Percentiles rank a stretch among this genome's conserved stretches.
These are phyloP conservation scores for Hemisphaericaspora xylanilytica DNA, from an alignment of 1,139 yeast species.

Conservation along the genomic window DNA sequence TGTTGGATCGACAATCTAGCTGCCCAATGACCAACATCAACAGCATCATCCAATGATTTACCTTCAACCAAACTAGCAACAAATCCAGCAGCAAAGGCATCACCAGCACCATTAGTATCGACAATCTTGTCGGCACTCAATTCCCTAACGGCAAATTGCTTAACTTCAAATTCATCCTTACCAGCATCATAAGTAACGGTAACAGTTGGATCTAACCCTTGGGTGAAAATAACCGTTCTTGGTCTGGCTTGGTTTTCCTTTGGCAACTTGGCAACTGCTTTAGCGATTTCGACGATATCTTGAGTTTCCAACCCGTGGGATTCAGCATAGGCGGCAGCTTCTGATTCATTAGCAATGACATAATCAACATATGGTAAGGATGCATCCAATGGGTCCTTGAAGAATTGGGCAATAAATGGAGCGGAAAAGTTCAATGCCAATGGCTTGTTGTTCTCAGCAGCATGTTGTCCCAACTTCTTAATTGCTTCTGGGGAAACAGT, in stretches of 20 bases:
- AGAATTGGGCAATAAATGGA: slow-evolving; percentile 93
- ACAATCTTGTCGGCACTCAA: slow-evolving; percentile 65
- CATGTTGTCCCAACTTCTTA: slow-evolving; percentile 83
- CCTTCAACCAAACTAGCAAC: slow-evolving; percentile 84
- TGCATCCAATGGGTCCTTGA: slow-evolving; percentile 84
- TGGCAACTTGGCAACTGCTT: slow-evolving; percentile 74
- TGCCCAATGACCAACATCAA: slow-evolving; percentile 95
- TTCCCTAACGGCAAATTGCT: slow-evolving; percentile 66
- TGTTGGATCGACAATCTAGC: slow-evolving; percentile 90
- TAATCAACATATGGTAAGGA: slow-evolving; percentile 85
- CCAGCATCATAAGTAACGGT: slow-evolving; percentile 56
- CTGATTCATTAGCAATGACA: slow-evolving; percentile 94
- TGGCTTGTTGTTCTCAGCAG: slow-evolving; percentile 80
- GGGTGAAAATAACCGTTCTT: slow-evolving; percentile 89
- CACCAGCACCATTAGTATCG: slow-evolving; percentile 99
- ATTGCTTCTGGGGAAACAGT: slow-evolving; percentile 97
- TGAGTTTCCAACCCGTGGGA: slow-evolving; percentile 59
- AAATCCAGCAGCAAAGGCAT: slow-evolving; percentile 98
- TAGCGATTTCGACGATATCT: slow-evolving; percentile 77
- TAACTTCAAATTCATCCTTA: slow-evolving; percentile 44
- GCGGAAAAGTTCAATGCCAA: slow-evolving; percentile 89
- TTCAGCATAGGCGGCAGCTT: slow-evolving; percentile 93
- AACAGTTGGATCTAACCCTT: slow-evolving; percentile 87
- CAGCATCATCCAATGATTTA: slow-evolving; percentile 56
- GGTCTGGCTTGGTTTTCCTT: slow-evolving; percentile 67